These are phyloP conservation scores for Spathaspora girioi DNA, from an alignment of 805 yeast species.

Conservation along the genomic window DNA sequence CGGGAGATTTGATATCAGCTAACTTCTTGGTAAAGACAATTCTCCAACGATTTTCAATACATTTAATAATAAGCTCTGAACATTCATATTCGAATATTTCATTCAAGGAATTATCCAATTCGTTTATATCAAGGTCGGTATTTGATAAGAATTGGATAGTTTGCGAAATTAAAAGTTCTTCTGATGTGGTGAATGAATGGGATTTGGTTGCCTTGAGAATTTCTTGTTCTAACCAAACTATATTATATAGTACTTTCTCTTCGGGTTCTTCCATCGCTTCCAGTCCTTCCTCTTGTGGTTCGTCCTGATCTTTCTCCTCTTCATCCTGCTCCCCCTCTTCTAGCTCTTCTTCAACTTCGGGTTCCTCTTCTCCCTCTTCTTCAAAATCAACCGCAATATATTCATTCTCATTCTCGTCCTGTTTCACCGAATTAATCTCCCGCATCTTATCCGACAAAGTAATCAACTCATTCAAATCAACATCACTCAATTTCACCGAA, in stretches of 20 bases:
- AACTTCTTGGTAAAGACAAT: conserved; percentile 52
- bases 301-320: conserved; percentile 20
- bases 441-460: conserved; percentile 43
- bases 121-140: conserved; percentile 31
- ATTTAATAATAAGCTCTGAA: conserved; percentile 43
- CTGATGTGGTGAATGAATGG: conserved; percentile 20
- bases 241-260: conserved; percentile 3
- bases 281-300: background rate
- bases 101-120: conserved; percentile 52
- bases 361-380: conserved; percentile 15
- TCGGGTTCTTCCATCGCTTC: conserved; percentile 11
- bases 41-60: conserved; percentile 48
- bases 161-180: background rate
- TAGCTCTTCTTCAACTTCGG: conserved; percentile 22
- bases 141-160: conserved; percentile 31
- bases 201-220: background rate
- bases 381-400: conserved; percentile 24
- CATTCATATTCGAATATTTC: conserved; percentile 51
- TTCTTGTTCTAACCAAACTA: conserved; percentile 4
- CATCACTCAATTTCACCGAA: conserved; percentile 32
- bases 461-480: conserved; percentile 44
- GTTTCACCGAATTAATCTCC: conserved; percentile 39
- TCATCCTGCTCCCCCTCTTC: conserved; percentile 18
- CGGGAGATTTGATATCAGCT: conserved; percentile 8
- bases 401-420: conserved; percentile 23